A percentile compares a stretch with the other conserved stretches of the same genome.
Conservation (phyloP, 2,329 filamentous ascomycete species). For the Ophiocordyceps unilateralis region DNA sequence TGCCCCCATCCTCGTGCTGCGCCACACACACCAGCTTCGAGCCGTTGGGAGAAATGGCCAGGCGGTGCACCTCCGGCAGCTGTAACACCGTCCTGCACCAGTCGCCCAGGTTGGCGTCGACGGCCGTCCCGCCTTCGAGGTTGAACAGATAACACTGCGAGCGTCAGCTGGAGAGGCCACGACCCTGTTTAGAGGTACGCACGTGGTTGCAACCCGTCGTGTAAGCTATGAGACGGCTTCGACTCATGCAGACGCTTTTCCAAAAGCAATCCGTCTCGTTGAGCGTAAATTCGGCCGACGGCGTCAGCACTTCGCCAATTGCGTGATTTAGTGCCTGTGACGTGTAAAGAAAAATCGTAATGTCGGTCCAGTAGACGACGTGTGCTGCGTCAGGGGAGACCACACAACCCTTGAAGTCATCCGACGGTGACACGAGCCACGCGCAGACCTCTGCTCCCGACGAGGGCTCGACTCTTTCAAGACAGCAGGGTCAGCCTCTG, state of each 20-base stretch:
- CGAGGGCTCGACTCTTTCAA: neutral
- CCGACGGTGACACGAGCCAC: neutral
- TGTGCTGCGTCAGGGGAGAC: neutral
- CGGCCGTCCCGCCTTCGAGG: neutral
- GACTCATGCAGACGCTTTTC: neutral
- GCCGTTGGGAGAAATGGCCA: neutral
- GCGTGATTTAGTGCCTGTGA: neutral
- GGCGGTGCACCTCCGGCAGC: neutral
- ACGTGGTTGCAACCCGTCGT: neutral
- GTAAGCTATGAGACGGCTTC: neutral
- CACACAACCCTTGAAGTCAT: neutral
- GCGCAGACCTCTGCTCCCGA: neutral
- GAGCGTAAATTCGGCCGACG: neutral
- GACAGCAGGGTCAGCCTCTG: neutral
- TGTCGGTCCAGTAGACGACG: neutral
- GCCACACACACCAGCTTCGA: neutral
- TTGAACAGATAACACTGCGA: neutral
- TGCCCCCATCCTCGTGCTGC: neutral
- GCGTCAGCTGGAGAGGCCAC: neutral
- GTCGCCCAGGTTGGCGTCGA: neutral
- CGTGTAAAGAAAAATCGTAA: neutral
- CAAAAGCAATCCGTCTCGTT: neutral
- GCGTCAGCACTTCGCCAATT: neutral
- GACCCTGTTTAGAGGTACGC: neutral
- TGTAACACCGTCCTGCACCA: neutral